Percentiles rank a stretch among this genome's conserved stretches.
Evolutionary conservation across 2,329 filamentous ascomycete genomes (phyloP).

Genomic region (Xylaria sp.): DNA sequence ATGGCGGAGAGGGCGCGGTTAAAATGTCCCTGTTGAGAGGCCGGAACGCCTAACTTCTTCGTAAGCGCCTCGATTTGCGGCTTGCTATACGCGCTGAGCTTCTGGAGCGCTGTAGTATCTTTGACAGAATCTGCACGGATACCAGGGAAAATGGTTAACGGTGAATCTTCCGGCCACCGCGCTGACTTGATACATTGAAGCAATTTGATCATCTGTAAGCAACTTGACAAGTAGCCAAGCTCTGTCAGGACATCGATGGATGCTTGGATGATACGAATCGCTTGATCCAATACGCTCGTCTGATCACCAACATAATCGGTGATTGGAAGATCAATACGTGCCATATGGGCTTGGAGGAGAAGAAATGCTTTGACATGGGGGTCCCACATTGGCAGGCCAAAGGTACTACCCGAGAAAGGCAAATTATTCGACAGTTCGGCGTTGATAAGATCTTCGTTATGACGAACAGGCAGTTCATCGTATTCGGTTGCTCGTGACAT

Average conservation of each 20-base stretch:
- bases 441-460: slow-evolving; percentile 98
- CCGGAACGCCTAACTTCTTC: slow-evolving; percentile 61
- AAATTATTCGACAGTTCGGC: slow-evolving; percentile 85
- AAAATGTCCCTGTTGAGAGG: slow-evolving; percentile 58
- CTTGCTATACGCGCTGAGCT: slow-evolving; percentile 46
- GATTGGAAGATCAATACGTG: slow-evolving; percentile 90
- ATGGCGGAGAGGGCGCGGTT: slow-evolving; percentile 70
- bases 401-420: slow-evolving; percentile 66
- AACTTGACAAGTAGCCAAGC: slow-evolving; percentile 81
- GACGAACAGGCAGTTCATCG: slow-evolving; percentile 94
- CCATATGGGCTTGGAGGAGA: slow-evolving; percentile 94
- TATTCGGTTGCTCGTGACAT: slow-evolving; percentile 95
- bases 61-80: slow-evolving; percentile 54
- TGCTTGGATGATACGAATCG: slow-evolving; percentile 95
- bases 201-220: slow-evolving; percentile 82
- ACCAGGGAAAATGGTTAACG: slow-evolving; percentile 81
- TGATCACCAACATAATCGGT: slow-evolving; percentile 97
- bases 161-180: slow-evolving; percentile 86
- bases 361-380: slow-evolving; percentile 97
- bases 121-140: slow-evolving; percentile 61
- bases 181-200: slow-evolving; percentile 94
- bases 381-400: slow-evolving; percentile 94
- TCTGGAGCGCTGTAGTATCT: slow-evolving; percentile 52
- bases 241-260: slow-evolving; percentile 94
- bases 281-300: slow-evolving; percentile 88